Evolutionary conservation across 805 yeast species (phyloP).

Genomic region (Kluyveromyces wickerhamii): DNA sequence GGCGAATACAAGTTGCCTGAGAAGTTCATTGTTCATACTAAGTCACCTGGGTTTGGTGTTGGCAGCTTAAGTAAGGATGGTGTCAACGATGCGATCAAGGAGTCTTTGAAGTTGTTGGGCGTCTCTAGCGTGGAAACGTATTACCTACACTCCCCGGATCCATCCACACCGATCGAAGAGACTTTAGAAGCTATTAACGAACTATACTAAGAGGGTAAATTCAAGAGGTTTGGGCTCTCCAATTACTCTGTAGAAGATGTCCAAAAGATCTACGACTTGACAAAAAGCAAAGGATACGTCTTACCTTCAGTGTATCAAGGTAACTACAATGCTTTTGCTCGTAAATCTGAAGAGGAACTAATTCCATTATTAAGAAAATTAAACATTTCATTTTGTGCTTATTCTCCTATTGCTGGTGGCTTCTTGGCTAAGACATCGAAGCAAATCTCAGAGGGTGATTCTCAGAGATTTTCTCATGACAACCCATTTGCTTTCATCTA

Average conservation of each 20-base stretch:
- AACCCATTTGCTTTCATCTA: no score
- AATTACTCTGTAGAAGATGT: conserved; percentile 19
- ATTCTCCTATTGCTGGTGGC: conserved; percentile 22
- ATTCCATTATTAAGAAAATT: conserved; percentile 17
- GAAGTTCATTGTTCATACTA: conserved; percentile 16
- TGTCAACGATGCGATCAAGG: conserved; percentile 11
- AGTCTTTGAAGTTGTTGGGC: conserved; percentile 11
- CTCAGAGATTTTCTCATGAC: conserved; percentile 20
- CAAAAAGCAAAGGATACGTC: conserved; percentile 17
- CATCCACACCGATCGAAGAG: conserved; percentile 18
- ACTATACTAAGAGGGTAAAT: conserved; percentile 18
- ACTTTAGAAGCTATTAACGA: conserved; percentile 19
- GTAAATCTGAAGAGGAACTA: conserved; percentile 16
- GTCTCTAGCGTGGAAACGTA: conserved; percentile 16
- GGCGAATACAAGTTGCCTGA: conserved; percentile 12
- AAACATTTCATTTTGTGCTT: conserved; percentile 19
- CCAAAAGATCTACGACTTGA: conserved; percentile 12
- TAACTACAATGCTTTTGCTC: conserved; percentile 21
- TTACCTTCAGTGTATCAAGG: conserved; percentile 26
- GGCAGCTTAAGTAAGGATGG: conserved; percentile 12
- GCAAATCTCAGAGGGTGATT: conserved; percentile 8
- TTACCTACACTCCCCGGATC: conserved; percentile 22
- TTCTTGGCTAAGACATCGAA: conserved; percentile 14
- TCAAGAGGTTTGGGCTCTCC: conserved; percentile 22
- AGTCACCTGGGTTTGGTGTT: conserved; percentile 12